These are phyloP conservation scores for Cordyceps cateniannulata DNA, from an alignment of 2,329 filamentous ascomycete species.

Conservation along the genomic window DNA sequence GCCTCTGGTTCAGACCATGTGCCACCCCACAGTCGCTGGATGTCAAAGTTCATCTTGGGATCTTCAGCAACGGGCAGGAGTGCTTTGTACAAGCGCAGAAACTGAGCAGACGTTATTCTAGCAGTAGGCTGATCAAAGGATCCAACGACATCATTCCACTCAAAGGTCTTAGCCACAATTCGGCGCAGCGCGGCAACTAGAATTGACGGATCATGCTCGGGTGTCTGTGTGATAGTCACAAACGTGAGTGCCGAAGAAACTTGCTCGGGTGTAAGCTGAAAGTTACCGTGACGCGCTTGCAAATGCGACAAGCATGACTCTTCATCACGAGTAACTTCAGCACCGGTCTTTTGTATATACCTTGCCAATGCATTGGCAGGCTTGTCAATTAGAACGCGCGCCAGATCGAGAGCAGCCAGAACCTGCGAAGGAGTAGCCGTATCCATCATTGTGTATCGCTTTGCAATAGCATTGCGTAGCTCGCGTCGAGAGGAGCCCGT, in stretches of 20 bases:
- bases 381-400: constrained; percentile 56
- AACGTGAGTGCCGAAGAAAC: constrained; percentile 74
- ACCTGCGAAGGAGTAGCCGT: constrained; percentile 63
- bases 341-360: constrained; percentile 67
- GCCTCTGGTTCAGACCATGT: constrained; percentile 81
- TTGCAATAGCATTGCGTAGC: constrained; percentile 57
- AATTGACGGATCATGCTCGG: constrained; percentile 43
- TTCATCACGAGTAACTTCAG: constrained; percentile 67
- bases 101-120: constrained; percentile 71
- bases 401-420: constrained; percentile 62
- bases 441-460: constrained; percentile 61
- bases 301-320: constrained; percentile 56
- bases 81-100: constrained; percentile 73
- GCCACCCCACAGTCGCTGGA: constrained; percentile 87
- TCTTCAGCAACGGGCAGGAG: constrained; percentile 64
- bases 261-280: constrained; percentile 72
- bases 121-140: constrained; percentile 76
- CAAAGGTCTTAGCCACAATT: constrained; percentile 57
- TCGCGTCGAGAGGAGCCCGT: constrained; percentile 68
- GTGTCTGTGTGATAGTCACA: constrained; percentile 51
- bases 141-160: constrained; percentile 65
- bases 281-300: constrained; percentile 42
- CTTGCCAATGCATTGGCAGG: constrained; percentile 52
- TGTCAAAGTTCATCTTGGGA: constrained; percentile 54
- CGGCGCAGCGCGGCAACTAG: constrained; percentile 58